Percentiles rank a stretch among this genome's conserved stretches.
phyloP scores from a whole-genome alignment of 169 alveolate species.

The Babesia divergens region DNA sequence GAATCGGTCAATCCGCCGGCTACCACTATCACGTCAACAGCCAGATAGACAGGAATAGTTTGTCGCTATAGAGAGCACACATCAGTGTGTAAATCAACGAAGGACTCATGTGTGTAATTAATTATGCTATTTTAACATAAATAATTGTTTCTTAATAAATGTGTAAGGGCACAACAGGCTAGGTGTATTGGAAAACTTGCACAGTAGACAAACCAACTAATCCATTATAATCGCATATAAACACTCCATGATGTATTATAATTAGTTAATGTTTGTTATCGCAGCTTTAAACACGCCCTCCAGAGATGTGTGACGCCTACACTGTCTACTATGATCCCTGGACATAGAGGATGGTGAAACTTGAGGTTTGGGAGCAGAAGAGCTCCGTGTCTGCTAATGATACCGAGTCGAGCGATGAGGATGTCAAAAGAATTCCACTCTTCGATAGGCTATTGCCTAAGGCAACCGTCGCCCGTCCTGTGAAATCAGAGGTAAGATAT shows the following conservation, averaged over 20 bases:
- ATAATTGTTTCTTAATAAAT: no score
- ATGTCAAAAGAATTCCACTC: not conserved
- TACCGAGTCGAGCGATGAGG: not conserved
- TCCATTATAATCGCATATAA: no score
- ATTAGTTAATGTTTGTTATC: not conserved
- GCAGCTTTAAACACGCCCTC: not conserved
- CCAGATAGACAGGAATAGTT: no score
- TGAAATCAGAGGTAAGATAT: not conserved
- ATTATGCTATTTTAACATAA: no score
- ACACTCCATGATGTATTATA: no score
- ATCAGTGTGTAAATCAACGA: no score
- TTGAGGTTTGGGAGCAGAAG: slow-evolving; percentile 55
- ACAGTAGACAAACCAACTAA: no score
- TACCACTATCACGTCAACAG: not conserved
- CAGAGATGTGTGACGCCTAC: not conserved
- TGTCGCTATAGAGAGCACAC: no score
- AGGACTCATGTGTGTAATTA: no score
- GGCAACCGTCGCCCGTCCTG: not conserved
- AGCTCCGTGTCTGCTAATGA: not conserved
- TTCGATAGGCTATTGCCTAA: slow-evolving; percentile 12
- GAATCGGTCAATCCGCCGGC: not conserved
- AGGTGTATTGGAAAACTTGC: no score
- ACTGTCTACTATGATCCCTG: no score
- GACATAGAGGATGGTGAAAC: not conserved
- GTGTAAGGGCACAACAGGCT: no score